A percentile compares a stretch with the other conserved stretches of the same genome.
These are phyloP conservation scores for Rhododendron vialii DNA, from an alignment of 148 eudicot genomes.

Conservation along the genomic window DNA sequence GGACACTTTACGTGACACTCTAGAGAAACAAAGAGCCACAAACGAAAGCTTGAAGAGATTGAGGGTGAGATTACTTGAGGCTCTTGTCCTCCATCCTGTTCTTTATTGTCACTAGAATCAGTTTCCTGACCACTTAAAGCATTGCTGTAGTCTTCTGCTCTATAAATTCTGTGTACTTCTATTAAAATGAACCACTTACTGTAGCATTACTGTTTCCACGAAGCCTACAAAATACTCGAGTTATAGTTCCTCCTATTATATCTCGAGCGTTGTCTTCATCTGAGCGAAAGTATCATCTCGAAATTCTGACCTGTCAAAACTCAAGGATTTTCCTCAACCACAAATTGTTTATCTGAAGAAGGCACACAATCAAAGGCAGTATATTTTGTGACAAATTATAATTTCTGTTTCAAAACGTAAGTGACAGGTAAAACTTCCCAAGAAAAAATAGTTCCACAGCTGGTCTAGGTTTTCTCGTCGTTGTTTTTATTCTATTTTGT, in stretches of 20 bases:
- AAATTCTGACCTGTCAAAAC: neutral
- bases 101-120: neutral
- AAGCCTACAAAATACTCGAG: neutral
- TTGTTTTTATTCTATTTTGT: neutral
- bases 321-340: neutral
- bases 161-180: neutral
- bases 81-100: neutral
- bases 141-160: neutral
- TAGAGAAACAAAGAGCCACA: conserved; percentile 27
- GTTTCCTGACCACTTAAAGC: neutral
- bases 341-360: neutral
- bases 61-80: conserved; percentile 27
- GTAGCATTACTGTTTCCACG: too few relatives aligned
- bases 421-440: neutral
- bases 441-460: neutral
- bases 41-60: conserved; percentile 39
- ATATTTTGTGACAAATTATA: neutral
- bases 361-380: neutral
- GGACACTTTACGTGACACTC: conserved; percentile 18
- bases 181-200: neutral
- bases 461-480: neutral
- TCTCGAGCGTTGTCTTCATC: neutral
- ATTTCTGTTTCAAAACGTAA: neutral
- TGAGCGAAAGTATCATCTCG: neutral
- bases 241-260: neutral